phyloP scores from a whole-genome alignment of 805 yeast genomes.

The Blastobotrys chiropterorum region DNA sequence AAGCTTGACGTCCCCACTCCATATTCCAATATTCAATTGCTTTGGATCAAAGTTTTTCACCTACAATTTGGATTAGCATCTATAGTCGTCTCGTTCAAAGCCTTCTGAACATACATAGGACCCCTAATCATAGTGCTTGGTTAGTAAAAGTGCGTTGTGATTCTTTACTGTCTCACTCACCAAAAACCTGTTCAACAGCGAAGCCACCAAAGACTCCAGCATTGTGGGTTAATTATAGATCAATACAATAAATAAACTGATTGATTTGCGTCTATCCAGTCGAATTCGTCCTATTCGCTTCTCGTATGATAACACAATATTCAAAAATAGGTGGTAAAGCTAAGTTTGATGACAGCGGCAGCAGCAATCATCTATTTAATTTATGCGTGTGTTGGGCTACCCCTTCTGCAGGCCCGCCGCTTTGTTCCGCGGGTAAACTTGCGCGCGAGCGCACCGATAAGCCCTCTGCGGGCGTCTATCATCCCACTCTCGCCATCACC shows the following conservation, averaged over 20 bases:
- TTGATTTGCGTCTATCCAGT: not conserved
- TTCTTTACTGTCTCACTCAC: conserved; percentile 20
- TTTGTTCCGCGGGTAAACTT: not conserved
- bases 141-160: too few species aligned
- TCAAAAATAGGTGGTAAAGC: not conserved
- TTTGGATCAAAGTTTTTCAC: conserved; percentile 89
- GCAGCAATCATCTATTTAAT: not conserved
- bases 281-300: not conserved
- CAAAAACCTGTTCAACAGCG: conserved; percentile 36
- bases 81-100: too few species aligned
- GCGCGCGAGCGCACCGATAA: not conserved
- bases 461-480: not conserved
- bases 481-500: not conserved
- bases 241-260: not conserved
- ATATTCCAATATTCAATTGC: conserved; percentile 90
- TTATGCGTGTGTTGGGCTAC: not conserved
- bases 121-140: conserved; percentile 25
- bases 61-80: conserved; percentile 8
- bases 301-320: not conserved
- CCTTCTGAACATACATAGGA: conserved; percentile 31
- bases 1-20: conserved; percentile 95
- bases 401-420: not conserved
- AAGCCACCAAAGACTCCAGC: conserved; percentile 40
- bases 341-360: not conserved
- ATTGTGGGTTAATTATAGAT: conserved; percentile 21